phyloP scores from a whole-genome alignment of 306 rosid species.

The Acmispon strigosus region DNA sequence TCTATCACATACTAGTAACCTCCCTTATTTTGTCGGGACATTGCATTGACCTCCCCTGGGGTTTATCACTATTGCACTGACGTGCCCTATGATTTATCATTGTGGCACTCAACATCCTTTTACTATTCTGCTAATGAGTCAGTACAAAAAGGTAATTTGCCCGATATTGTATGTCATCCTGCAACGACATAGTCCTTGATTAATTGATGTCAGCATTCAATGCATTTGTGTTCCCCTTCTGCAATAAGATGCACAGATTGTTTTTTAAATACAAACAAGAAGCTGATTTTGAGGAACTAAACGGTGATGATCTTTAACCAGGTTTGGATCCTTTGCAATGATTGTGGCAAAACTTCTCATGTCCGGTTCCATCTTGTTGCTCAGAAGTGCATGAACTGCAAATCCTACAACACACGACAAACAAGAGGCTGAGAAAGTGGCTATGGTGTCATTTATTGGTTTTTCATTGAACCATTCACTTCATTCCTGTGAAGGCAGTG shows the following conservation, averaged over 20 bases:
- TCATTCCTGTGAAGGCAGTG: not conserved
- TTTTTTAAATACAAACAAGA: not conserved
- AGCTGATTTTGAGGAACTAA: not conserved
- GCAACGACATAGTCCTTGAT: not conserved
- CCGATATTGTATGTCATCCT: not conserved
- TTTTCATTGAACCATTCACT: not conserved
- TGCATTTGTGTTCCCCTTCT: too few relatives aligned
- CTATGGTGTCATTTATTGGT: not conserved
- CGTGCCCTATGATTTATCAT: too few relatives aligned
- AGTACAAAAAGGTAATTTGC: too few relatives aligned
- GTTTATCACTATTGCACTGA: too few relatives aligned
- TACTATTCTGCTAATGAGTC: too few relatives aligned
- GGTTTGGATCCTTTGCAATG: constrained; percentile 92
- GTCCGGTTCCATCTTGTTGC: constrained; percentile 70
- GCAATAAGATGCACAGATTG: too few relatives aligned
- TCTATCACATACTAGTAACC: too few relatives aligned
- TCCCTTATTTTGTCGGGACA: too few relatives aligned
- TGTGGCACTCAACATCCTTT: too few relatives aligned
- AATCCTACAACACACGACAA: constrained; percentile 77
- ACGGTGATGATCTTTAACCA: constrained; percentile 15
- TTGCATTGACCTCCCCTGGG: too few relatives aligned
- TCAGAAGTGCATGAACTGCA: constrained; percentile 73
- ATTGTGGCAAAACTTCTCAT: constrained; percentile 56
- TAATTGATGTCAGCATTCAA: too few relatives aligned
- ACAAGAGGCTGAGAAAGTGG: constrained; percentile 60